Evolutionary conservation across 768 basidiomycete species (phyloP), one percentile per base, ranked within the genome.

Genomic region (Trametes maxima): DNA sequence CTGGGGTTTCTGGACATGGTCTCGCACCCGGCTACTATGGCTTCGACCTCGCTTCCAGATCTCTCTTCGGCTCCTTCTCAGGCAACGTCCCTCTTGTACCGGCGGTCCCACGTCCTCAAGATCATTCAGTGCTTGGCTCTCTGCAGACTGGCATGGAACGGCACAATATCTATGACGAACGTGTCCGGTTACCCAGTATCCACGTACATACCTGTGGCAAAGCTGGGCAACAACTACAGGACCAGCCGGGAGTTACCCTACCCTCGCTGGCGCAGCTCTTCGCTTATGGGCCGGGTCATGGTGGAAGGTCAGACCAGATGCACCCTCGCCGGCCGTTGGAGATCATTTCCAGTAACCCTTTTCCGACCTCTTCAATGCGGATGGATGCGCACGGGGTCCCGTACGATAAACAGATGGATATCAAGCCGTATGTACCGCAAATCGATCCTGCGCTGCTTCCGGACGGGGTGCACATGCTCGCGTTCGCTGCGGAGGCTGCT

Each of bases 361-460:
- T 13, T 33, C 24, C 24, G 25, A 50, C 3, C 6, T 8, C 28
- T 33, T 33, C 28, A 8, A 8, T 33, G 5, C 22, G 3, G 28
- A 39, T 28, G 25, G 37, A 43, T 5, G 28, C 33, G 42, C 14
- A 39, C 11, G 11, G 36, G 7, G n/a, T 22, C 6, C 19, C 42
- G 0, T 7, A 5, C 33, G 12, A 21, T 13, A 5, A 35, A 10
- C 33, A 13, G 16, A 3, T 16, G 7, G 25, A 35, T 5, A 24
- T 12, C 19, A 11, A 13, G 2, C 50, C 33, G 2, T 49, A 54
- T 13, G 37, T 48, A 14, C 59, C 59, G 13, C 51, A 55, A 50
- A 66, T 66, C 28, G 65, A 66, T 43, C 65, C 65, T 10, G 33
- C 51, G 0, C 46, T 66, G 36, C 58, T 66, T 37, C 47, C 42